Evolutionary conservation across 1,284 basidiomycete genomes (phyloP), one percentile per base, ranked within the genome.

Genomic region (Moesziomyces globuligerus): DNA sequence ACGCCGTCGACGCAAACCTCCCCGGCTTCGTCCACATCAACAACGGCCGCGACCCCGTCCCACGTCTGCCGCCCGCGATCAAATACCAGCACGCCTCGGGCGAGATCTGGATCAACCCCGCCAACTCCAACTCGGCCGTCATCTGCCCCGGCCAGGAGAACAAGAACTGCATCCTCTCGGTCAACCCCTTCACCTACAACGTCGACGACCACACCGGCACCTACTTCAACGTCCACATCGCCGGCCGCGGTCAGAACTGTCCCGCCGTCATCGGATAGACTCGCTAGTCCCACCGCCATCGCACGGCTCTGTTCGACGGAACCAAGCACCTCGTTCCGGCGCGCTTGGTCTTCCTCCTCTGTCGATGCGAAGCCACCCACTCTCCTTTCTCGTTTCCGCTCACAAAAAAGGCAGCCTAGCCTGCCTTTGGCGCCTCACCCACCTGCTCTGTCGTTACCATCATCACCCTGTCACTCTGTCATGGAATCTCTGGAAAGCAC

Each of bases 131-230:
- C 34, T 49, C 57, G 18, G 72, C 61, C 34, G 60, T 66, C 23
- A 52, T 39, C 23, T 79, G 71, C 56, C 76, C 76, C n/a, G 78
- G 76, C n/a, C 69, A 76, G 53, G 75, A 79, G 72, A 79, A 79
- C 62, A 23, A 64, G 18, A 69, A 78, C 46, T 77, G 77, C 49
- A 67, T 58, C 43, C 48, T 53, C n/a, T 48, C 61, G n/a, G 65
- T 72, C 36, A 52, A 48, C 39, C 41, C 56, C 2, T 52, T 62
- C 39, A 40, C 54, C 28, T 76, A 53, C 34, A 47, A 60, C 17
- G 47, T 59, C 25, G 48, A 57, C n/a, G 74, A 78, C 48, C 77
- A 79, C 47, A 61, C 67, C 13, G 77, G 77, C 39, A 58, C 56
- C 25, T 79, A 79, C 70, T 76, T 77, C 50, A 54, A 74, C 29